A percentile compares a stretch with the other conserved stretches of the same genome.
Evolutionary conservation across 2,329 filamentous ascomycete species (phyloP).

Genomic region (Aspergillus ruber): DNA sequence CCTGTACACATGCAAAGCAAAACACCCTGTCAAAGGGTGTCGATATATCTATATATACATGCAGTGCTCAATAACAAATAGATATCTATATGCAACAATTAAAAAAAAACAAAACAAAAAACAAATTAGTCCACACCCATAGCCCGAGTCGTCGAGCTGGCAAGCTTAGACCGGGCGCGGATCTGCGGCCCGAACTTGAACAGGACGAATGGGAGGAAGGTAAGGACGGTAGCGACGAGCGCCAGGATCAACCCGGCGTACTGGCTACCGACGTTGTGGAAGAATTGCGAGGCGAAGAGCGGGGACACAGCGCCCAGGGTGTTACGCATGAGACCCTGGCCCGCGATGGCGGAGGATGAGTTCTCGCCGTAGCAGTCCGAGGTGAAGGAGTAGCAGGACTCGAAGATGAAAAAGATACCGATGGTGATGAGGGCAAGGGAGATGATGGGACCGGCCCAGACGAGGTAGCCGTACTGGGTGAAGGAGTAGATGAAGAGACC

Average conservation of each 20-base stretch:
- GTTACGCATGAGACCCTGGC: constrained; percentile 49
- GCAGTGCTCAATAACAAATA: not conserved
- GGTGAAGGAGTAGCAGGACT: constrained; percentile 43
- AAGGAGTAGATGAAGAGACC: constrained; percentile 51
- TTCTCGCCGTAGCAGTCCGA: constrained; percentile 48
- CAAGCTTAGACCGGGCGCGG: constrained; percentile 25
- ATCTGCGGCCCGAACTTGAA: constrained; percentile 24
- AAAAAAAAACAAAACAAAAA: not conserved
- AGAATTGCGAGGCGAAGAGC: constrained; percentile 48
- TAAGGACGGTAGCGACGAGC: constrained; percentile 37
- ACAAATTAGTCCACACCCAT: not conserved
- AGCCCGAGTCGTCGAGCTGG: constrained; percentile 4
- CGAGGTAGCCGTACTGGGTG: constrained; percentile 45
- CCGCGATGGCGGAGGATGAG: constrained; percentile 39
- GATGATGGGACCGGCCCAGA: constrained; percentile 46
- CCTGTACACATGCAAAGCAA: not conserved
- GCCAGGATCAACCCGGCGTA: constrained; percentile 47
- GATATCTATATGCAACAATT: not conserved
- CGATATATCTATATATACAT: not conserved
- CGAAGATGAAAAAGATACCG: constrained; percentile 48
- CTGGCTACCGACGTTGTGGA: constrained; percentile 49
- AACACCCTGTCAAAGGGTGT: not conserved
- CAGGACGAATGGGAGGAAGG: constrained; percentile 25
- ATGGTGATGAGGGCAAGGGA: constrained; percentile 46
- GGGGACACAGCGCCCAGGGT: constrained; percentile 49